Base-by-base conservation (phyloP, 371 early-diverging fungal species). In the Phascolomyces articulosus region DNA sequence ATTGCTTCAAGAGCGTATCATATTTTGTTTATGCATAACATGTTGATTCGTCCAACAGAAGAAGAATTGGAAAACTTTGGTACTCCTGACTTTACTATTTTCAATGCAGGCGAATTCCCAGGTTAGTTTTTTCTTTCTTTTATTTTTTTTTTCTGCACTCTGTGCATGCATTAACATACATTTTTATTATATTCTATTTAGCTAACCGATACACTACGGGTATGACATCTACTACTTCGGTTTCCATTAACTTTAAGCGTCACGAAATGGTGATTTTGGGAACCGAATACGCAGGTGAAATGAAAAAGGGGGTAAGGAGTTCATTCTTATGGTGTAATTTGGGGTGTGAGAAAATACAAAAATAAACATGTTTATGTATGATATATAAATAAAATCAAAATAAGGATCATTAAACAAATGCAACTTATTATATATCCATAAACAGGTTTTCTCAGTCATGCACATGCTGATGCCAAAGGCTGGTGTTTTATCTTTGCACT, bases 401-500 rank as follows among this genome's bases (percentile, higher is more conserved):
- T n/a, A n/a, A n/a, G n/a, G n/a, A n/a, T n/a, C n/a, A n/a, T n/a
- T n/a, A n/a, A 34, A 34, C 34, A 34, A 34, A 3, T 6, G 11
- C 34, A 34, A 34, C 31, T 3, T 31, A 31, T 10, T 10, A n/a
- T 31, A 31, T 10, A 10, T 31, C 3, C 31, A 34, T 34, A 34
- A 34, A 18, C 62, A 82, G 74, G 84, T 94, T 73, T 97, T 98
- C 83, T 96, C 98, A 49, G 96, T 98, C 61, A 97, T 98, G 98
- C 97, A 98, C 81, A 97, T 97, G 87, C 83, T 94, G 68, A 97
- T 97, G 98, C 90, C 98, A 86, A 96, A 95, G 88, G 92, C 92
- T 40, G 96, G 96, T 64, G 96, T 97, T 29, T 85, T 98, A 8
- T 97, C 97, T 23, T 88, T 98, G 60, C 98, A 98, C 85, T 96